Conservation (phyloP, 2,329 filamentous ascomycete species). For the Fusarium duplospermum region DNA sequence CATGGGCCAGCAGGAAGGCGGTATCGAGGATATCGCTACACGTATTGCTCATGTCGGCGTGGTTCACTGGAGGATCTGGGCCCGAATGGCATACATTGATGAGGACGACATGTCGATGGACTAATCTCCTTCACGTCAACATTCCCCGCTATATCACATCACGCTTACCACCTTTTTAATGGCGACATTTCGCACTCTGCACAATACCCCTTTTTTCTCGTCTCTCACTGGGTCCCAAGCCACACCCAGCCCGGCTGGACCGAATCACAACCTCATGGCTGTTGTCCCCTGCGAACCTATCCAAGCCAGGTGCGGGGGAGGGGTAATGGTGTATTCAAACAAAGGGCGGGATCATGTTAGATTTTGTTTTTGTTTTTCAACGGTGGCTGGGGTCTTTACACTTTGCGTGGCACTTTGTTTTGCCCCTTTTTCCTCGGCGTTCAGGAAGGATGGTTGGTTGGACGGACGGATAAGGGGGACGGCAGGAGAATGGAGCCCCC, state of each 20-base stretch:
- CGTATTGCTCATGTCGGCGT: slow-evolving; percentile 85
- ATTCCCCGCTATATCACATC: slow-evolving; percentile 20
- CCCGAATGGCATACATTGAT: slow-evolving; percentile 74
- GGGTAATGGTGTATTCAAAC: background rate
- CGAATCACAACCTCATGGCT: slow-evolving; percentile 17
- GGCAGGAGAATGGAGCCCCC: slow-evolving; percentile 23
- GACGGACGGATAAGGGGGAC: slow-evolving; percentile 4
- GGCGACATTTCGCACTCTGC: slow-evolving; percentile 17
- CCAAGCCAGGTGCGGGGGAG: background rate
- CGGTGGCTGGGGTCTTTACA: background rate
- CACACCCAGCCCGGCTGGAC: slow-evolving; percentile 30
- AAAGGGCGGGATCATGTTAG: background rate
- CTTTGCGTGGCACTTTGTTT: slow-evolving; percentile 7
- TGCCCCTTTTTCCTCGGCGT: slow-evolving; percentile 22
- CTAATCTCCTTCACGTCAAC: slow-evolving; percentile 25
- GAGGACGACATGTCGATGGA: slow-evolving; percentile 54
- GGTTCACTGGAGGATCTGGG: slow-evolving; percentile 92
- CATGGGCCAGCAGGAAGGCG: slow-evolving; percentile 63
- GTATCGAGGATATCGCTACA: slow-evolving; percentile 76
- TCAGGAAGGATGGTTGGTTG: slow-evolving; percentile 22
- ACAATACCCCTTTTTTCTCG: slow-evolving; percentile 11
- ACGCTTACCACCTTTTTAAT: slow-evolving; percentile 40
- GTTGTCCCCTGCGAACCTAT: background rate
- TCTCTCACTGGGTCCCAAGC: slow-evolving; percentile 15
- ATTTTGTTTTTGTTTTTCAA: slow-evolving; percentile 18